Conservation (phyloP, 495 filamentous ascomycete genomes). For the Podospora anserina region DNA sequence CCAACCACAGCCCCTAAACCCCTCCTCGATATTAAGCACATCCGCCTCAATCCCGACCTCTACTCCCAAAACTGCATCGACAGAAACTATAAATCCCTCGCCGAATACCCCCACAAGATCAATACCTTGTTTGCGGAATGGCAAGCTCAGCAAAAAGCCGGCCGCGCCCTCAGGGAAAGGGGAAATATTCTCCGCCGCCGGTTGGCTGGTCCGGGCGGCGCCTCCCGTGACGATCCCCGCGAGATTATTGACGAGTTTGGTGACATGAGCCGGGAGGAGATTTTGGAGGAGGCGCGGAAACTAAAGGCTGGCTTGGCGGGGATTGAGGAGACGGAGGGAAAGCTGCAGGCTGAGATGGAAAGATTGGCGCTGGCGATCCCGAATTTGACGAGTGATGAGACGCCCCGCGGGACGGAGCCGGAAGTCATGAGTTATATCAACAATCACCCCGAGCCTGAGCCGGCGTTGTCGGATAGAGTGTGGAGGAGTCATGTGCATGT, state of each 20-base stretch:
- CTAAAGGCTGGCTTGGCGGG: slow-evolving; percentile 63
- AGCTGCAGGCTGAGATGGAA: slow-evolving; percentile 64
- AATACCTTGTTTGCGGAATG: slow-evolving; percentile 65
- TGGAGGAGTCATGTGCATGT: slow-evolving; percentile 77
- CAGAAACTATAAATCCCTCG: slow-evolving; percentile 74
- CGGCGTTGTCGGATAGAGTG: slow-evolving; percentile 48
- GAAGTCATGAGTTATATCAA: slow-evolving; percentile 66
- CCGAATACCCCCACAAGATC: slow-evolving; percentile 65
- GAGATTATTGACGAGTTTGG: slow-evolving; percentile 23
- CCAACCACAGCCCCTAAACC: slow-evolving; percentile 78
- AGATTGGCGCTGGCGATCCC: slow-evolving; percentile 75
- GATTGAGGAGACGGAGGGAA: slow-evolving; percentile 58
- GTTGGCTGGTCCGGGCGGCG: slow-evolving; percentile 42
- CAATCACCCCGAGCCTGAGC: slow-evolving; percentile 57
- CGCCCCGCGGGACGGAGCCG: slow-evolving; percentile 65
- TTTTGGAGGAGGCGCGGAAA: slow-evolving; percentile 62
- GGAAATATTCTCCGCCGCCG: slow-evolving; percentile 54
- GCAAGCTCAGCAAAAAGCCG: slow-evolving; percentile 51
- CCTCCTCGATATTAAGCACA: slow-evolving; percentile 77
- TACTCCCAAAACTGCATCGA: slow-evolving; percentile 79
- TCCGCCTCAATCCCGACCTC: slow-evolving; percentile 74
- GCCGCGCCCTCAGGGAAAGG: slow-evolving; percentile 54
- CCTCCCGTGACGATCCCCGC: slow-evolving; percentile 35
- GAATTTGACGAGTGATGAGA: slow-evolving; percentile 74
- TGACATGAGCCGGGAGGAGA: slow-evolving; percentile 40